phyloP scores from a whole-genome alignment of 2,329 filamentous ascomycete genomes.

The Colletotrichum horii region DNA sequence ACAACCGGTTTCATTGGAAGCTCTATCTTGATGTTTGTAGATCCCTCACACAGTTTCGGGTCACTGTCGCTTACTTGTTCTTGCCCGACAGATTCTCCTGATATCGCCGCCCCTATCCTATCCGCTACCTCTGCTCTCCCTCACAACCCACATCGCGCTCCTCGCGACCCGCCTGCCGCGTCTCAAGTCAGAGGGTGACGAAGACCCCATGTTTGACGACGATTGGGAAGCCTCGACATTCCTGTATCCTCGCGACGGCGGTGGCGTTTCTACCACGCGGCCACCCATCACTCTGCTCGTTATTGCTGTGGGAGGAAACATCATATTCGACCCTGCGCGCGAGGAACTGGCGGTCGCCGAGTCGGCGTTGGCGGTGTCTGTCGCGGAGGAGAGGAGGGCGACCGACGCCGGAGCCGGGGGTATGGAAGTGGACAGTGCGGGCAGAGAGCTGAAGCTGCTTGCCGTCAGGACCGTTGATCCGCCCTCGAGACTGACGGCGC shows the following conservation, averaged over 20 bases:
- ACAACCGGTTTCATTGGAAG: slow-evolving; percentile 93
- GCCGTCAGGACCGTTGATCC: slow-evolving; percentile 77
- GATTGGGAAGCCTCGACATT: slow-evolving; percentile 88
- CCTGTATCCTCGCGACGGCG: slow-evolving; percentile 68
- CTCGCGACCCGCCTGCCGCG: slow-evolving; percentile 84
- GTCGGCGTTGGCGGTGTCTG: slow-evolving; percentile 83
- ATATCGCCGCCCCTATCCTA: slow-evolving; percentile 94
- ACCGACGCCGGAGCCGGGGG: slow-evolving; percentile 29
- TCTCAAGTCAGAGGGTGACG: slow-evolving; percentile 87
- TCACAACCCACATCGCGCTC: slow-evolving; percentile 92
- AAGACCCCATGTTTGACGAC: slow-evolving; percentile 97
- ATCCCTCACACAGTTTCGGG: background rate
- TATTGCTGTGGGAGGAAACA: slow-evolving; percentile 82
- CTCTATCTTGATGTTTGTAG: slow-evolving; percentile 86
- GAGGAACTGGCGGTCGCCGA: slow-evolving; percentile 96
- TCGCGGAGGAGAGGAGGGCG: slow-evolving; percentile 55
- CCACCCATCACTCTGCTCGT: slow-evolving; percentile 93
- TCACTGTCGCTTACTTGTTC: background rate
- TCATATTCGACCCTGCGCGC: slow-evolving; percentile 90
- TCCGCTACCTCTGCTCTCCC: slow-evolving; percentile 87
- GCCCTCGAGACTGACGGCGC: slow-evolving; percentile 74
- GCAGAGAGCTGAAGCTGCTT: slow-evolving; percentile 62
- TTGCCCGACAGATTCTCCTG: slow-evolving; percentile 73
- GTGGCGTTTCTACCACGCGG: slow-evolving; percentile 41
- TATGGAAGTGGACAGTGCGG: slow-evolving; percentile 46